Evolutionary conservation across 140 eudicot genomes (phyloP), one percentile per base, ranked within the genome.

Genomic region (Anethum foeniculum): DNA sequence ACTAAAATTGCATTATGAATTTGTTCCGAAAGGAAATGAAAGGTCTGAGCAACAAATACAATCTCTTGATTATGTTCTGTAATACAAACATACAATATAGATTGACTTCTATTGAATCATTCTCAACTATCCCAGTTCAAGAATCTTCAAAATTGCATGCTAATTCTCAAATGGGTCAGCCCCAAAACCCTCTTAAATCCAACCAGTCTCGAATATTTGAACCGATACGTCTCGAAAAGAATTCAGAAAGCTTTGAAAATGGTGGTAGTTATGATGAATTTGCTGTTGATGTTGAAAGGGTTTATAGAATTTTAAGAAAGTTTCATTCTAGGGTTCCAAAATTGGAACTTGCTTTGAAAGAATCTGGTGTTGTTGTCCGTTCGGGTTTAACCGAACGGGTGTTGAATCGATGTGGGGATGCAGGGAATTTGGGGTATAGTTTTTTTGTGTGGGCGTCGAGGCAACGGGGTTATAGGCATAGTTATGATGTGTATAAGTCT

Each of bases 361-460:
- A 87, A 85, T 91, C 98, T 23, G 93, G 98, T 77, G 90, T 94
- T 46, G 82, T 46, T 0, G 86, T 89, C 28, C 90, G 98, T 52
- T 72, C 90, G 18, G 97, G 97, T 14, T 81, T 94, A 76, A 85
- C 96, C 0, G 97, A 94, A 78, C 87, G 98, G 2, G 97, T 94
- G 32, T 84, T 91, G 80, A 81, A 88, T 48, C 96, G 98, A 62
- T 94, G 98, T 51, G 97, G 98, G 6, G 97, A 91, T 87, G 97
- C 97, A 0, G 98, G 97, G 32, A 91, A 89, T 71, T 83, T 94
- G 74, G 98, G 91, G 38, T 94, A 91, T 83, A 84, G 93, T 72
- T 91, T 91, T 80, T 94, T 91, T 71, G 87, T 91, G 5, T 91
- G 98, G 98, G 91, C 96, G 18, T 88, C 96, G 0, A 94, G 81